Evolutionary conservation across 1,139 yeast genomes (phyloP).

Genomic region (Geotrichum siamense): DNA sequence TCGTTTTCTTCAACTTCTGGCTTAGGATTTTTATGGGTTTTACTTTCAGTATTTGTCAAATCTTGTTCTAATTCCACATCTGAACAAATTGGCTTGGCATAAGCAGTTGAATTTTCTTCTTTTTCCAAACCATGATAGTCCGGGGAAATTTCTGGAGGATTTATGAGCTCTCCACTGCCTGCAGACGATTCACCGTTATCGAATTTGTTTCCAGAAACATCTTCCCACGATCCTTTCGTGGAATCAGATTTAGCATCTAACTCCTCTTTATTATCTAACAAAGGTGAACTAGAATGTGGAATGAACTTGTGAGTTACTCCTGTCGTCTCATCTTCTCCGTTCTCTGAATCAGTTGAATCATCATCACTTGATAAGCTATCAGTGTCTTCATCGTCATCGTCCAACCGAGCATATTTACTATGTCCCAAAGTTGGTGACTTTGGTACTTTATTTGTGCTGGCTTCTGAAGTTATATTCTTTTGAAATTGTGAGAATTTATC

Average conservation of each 20-base stretch:
- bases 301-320: too few species aligned
- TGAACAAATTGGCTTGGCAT: neutral
- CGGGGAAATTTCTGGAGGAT: neutral
- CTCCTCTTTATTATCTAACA: too few species aligned
- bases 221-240: conserved; percentile 1
- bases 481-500: too few species aligned
- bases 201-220: neutral
- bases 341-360: too few species aligned
- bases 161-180: conserved; percentile 1
- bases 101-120: neutral
- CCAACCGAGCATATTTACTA: too few species aligned
- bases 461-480: too few species aligned
- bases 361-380: too few species aligned
- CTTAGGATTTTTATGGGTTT: conserved; percentile 5
- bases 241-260: neutral
- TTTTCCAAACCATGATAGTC: neutral
- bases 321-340: too few species aligned
- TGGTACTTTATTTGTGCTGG: too few species aligned
- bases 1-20: conserved; percentile 1
- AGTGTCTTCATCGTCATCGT: too few species aligned
- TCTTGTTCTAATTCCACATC: neutral
- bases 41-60: neutral
- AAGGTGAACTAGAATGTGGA: too few species aligned
- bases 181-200: neutral
- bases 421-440: too few species aligned